Conservation (phyloP, 805 yeast species). For the Candida piceae region DNA sequence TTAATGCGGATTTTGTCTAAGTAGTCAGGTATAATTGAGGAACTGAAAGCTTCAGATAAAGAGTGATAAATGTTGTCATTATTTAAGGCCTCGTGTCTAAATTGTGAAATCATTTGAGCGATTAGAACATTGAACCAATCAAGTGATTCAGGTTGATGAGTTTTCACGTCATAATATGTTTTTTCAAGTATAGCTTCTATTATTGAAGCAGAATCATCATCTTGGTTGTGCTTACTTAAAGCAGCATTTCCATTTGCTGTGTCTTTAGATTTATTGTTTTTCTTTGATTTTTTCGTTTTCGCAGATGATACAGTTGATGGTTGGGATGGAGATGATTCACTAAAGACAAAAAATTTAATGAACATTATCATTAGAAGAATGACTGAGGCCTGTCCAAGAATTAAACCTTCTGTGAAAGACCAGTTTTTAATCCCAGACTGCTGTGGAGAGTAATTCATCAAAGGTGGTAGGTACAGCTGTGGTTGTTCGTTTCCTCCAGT, state of each 20-base stretch:
- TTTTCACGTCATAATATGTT: slow-evolving; percentile 85
- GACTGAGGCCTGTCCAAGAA: slow-evolving; percentile 71
- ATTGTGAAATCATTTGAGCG: slow-evolving; percentile 84
- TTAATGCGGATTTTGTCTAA: slow-evolving; percentile 73
- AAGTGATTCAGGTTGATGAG: slow-evolving; percentile 82
- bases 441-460: too few species aligned
- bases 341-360: slow-evolving; percentile 71
- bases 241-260: too few species aligned
- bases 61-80: slow-evolving; percentile 83
- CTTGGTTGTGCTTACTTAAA: too few species aligned
- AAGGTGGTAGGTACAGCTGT: neutral
- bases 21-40: slow-evolving; percentile 70
- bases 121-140: slow-evolving; percentile 96
- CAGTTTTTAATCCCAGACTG: too few species aligned
- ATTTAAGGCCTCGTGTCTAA: slow-evolving; percentile 81
- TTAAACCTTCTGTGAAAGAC: slow-evolving; percentile 75
- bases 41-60: slow-evolving; percentile 58
- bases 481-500: neutral
- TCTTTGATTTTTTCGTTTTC: slow-evolving; percentile 5
- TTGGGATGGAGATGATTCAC: slow-evolving; percentile 60
- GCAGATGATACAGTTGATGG: slow-evolving; percentile 33
- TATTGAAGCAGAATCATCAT: slow-evolving; percentile 13
- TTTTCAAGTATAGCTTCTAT: slow-evolving; percentile 64
- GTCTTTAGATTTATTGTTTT: too few species aligned
- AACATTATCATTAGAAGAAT: slow-evolving; percentile 57